A percentile compares a stretch with the other conserved stretches of the same genome.
These are phyloP conservation scores for Chimonanthus praecox DNA, from an alignment of 164 flowering plant genomes.

Conservation along the genomic window DNA sequence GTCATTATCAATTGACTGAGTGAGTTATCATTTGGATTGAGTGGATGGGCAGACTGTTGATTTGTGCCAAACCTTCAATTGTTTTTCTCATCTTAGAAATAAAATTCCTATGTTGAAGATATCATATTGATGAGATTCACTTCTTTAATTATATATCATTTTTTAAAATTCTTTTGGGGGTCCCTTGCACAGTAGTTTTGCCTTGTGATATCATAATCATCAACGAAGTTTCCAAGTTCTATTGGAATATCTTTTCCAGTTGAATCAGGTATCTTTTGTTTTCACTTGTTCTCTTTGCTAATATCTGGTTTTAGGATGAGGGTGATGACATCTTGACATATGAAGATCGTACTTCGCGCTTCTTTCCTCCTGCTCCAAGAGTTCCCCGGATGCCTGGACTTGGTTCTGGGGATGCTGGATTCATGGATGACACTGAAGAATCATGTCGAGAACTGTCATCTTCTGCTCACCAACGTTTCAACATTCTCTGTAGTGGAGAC, in stretches of 20 bases:
- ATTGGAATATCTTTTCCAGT: neutral
- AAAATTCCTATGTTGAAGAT: too few species aligned
- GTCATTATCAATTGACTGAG: too few species aligned
- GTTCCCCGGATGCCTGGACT: constrained; percentile 80
- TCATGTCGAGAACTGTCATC: constrained; percentile 60
- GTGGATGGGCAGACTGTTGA: too few species aligned
- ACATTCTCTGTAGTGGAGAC: constrained; percentile 86
- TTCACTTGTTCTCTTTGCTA: neutral
- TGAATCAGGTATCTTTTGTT: neutral
- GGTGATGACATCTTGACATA: constrained; percentile 33
- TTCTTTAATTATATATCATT: too few species aligned
- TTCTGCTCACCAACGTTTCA: constrained; percentile 71
- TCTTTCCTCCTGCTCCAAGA: constrained; percentile 94
- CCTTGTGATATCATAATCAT: neutral
- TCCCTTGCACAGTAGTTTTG: neutral
- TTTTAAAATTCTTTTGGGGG: neutral
- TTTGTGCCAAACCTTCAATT: too few species aligned
- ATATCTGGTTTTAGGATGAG: constrained; percentile 39
- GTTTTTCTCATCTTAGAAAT: too few species aligned
- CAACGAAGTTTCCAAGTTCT: neutral
- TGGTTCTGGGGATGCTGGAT: constrained; percentile 69
- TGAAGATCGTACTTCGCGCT: constrained; percentile 85
- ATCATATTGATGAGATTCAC: too few species aligned
- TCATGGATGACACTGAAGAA: constrained; percentile 73
- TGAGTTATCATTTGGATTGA: too few species aligned